These are phyloP conservation scores for Phytophthora tubulina DNA, from an alignment of 352 stramenopile genomes.

Conservation along the genomic window DNA sequence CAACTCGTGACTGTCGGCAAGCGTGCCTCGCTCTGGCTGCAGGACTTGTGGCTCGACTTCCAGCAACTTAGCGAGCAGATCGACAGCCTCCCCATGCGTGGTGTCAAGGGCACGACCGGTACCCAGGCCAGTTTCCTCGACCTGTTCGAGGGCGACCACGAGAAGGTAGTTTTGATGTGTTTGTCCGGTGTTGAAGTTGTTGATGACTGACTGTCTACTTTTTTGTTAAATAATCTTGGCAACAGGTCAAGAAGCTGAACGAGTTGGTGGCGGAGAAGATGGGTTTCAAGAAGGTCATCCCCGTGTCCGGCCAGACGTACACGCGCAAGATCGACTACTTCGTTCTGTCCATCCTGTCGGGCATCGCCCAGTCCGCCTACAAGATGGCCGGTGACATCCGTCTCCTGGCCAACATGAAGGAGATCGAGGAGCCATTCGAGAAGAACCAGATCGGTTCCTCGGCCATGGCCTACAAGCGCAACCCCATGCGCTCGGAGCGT, in stretches of 20 bases:
- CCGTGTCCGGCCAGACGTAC: constrained; percentile 99
- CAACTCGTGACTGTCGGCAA: constrained; percentile 99
- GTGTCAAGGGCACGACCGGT: constrained; percentile 99
- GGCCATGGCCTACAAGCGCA: constrained; percentile 99
- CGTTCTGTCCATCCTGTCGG: constrained; percentile 95
- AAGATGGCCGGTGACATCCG: constrained; percentile 99
- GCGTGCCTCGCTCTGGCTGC: constrained; percentile 97
- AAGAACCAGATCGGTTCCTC: constrained; percentile 97
- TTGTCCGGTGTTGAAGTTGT: constrained; percentile 12
- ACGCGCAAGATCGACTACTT: constrained; percentile 99
- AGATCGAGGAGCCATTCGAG: constrained; percentile 96
- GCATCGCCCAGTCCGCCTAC: constrained; percentile 98
- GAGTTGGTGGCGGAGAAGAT: constrained; percentile 96
- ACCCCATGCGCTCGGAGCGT: constrained; percentile 98
- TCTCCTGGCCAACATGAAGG: constrained; percentile 99
- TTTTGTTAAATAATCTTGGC: constrained; percentile 4
- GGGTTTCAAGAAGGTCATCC: constrained; percentile 97
- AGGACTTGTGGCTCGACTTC: constrained; percentile 98
- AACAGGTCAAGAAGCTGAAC: constrained; percentile 96
- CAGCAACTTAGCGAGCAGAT: constrained; percentile 96
- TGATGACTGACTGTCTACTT: constrained; percentile 7
- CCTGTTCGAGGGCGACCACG: constrained; percentile 98
- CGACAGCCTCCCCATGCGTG: constrained; percentile 96
- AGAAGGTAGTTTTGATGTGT: constrained; percentile 78
- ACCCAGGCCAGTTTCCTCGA: constrained; percentile 99